Percentiles rank a stretch among this genome's conserved stretches.
Conservation (phyloP, 495 filamentous ascomycete genomes). For the Thozetella sp. region DNA sequence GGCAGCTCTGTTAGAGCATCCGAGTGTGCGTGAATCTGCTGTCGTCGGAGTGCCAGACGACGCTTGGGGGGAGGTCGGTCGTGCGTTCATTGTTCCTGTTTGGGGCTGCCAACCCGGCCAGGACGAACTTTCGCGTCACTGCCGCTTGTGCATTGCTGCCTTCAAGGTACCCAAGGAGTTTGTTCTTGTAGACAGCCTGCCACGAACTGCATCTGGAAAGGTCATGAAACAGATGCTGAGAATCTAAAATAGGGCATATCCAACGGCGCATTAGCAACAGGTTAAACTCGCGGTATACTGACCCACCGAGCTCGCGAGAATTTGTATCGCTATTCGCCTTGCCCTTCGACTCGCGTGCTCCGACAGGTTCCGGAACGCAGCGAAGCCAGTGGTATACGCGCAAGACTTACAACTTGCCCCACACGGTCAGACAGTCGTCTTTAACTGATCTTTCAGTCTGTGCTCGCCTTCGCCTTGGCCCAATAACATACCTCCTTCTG, state of each 20-base stretch:
- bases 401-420: too few species aligned
- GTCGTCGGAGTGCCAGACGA: constrained; percentile 50
- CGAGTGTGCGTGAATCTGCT: constrained; percentile 42
- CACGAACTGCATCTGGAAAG: constrained; percentile 59
- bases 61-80: constrained; percentile 55
- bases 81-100: constrained; percentile 40
- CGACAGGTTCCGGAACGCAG: too few species aligned
- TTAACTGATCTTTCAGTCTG: too few species aligned
- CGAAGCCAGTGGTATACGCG: too few species aligned
- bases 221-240: constrained; percentile 53
- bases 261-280: not conserved
- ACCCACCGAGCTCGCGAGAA: too few species aligned
- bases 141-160: not conserved
- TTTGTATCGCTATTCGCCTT: too few species aligned
- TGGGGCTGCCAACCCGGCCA: not conserved
- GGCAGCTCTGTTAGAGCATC: constrained; percentile 46
- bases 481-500: too few species aligned
- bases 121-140: constrained; percentile 1
- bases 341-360: too few species aligned
- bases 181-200: constrained; percentile 39
- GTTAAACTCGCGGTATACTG: not conserved
- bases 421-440: too few species aligned
- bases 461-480: too few species aligned
- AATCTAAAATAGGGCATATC: not conserved
- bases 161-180: constrained; percentile 40